phyloP scores from a whole-genome alignment of 2,329 filamentous ascomycete genomes.

The Botrytis fragariae region DNA sequence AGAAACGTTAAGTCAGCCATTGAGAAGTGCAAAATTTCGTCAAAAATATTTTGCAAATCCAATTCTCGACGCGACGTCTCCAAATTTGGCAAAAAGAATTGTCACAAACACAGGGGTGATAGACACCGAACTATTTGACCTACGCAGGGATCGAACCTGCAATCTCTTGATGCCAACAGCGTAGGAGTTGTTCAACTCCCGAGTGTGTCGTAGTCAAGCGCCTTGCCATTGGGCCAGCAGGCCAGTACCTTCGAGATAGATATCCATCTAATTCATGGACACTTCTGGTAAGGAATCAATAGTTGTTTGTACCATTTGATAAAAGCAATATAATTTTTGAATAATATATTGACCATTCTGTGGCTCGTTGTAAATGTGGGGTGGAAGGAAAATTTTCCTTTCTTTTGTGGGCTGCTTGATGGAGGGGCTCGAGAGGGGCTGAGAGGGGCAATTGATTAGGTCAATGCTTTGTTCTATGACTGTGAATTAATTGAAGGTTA shows the following conservation, averaged over 20 bases:
- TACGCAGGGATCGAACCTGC: conserved; percentile 44
- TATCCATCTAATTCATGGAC: background rate
- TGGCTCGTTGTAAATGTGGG: background rate
- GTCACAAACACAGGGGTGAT: no score
- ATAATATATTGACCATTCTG: background rate
- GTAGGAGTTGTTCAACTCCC: fast-evolving
- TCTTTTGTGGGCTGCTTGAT: background rate
- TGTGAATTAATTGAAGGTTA: background rate
- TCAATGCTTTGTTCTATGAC: background rate
- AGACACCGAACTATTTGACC: conserved; percentile 20
- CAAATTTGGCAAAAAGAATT: background rate
- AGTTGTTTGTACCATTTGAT: background rate
- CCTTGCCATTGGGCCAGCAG: conserved; percentile 23
- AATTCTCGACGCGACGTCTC: background rate
- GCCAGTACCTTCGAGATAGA: background rate
- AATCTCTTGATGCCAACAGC: conserved; percentile 44
- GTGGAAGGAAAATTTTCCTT: background rate
- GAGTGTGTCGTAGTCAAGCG: conserved; percentile 17
- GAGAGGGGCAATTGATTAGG: background rate
- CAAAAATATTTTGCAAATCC: background rate
- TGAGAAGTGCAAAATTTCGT: background rate
- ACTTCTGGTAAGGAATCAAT: background rate
- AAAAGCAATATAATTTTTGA: fast-evolving
- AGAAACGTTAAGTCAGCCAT: background rate
- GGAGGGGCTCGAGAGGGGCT: background rate